Base-by-base conservation (phyloP, 306 rosid species). In the Glycine tomentella region DNA sequence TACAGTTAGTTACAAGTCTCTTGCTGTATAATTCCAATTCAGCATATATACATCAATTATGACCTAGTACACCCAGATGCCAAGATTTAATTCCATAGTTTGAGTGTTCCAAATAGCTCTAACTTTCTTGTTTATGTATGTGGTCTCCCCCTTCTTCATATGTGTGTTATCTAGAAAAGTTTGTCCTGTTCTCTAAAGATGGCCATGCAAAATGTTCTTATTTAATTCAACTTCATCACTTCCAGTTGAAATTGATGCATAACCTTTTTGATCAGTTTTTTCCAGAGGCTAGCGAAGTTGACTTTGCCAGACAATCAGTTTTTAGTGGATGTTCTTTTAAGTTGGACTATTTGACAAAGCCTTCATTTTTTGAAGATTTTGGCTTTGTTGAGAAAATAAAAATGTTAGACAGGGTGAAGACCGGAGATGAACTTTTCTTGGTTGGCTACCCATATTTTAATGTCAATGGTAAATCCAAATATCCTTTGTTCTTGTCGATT, bases 281-380 rank as follows among this genome's bases (percentile, higher is more conserved):
- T 79, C 99, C 98, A 4, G 99, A 95, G 92, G 99, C 99, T 79
- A 95, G 73, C 45, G 99, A 95, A 87, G 99, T 95, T 72, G 79
- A 89, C 80, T 91, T 91, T 80, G 97, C 99, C 14, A 95, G 97
- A 87, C 81, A 91, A 57, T 84, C 97, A 11, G 91, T 46, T 66
- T 95, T 95, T 71, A 88, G 85, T 66, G 99, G 99, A 84, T 90
- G 89, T 58, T 89, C 92, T 76, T 90, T 95, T 76, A 95, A 90
- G 91, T 77, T 95, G 89, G 99, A 95, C 81, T 95, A 93, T 80
- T 84, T 95, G 85, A 95, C 99, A 25, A 95, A 95, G 88, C 99
- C 99, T 40, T 93, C 97, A 69, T 93, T 95, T 84, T 95, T 95
- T 62, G 86, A 95, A 85, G 97, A 95, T 90, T 93, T 95, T 77